phyloP scores from a whole-genome alignment of 1,139 yeast species.

The Diutina scorzettiae region DNA sequence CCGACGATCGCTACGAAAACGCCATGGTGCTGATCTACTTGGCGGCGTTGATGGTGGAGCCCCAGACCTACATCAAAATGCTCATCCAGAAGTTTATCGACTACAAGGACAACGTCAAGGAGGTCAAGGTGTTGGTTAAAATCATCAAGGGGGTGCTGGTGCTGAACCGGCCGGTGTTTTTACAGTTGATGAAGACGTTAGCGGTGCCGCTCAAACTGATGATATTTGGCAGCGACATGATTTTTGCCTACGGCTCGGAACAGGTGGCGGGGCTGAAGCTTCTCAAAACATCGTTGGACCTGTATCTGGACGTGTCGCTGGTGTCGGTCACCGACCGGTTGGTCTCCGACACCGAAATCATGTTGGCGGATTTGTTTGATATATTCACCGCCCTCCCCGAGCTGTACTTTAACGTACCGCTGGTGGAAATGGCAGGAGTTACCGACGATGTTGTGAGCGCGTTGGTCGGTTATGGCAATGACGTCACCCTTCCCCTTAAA shows the following conservation, averaged over 20 bases:
- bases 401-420: conserved; percentile 15
- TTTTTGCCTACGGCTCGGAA: background rate
- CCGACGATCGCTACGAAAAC: conserved; percentile 11
- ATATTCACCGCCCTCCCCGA: conserved; percentile 25
- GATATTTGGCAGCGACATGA: background rate
- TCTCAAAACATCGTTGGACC: background rate
- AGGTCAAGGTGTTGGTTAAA: conserved; percentile 23
- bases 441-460: conserved; percentile 8
- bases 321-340: background rate
- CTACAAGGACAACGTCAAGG: conserved; percentile 19
- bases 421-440: background rate
- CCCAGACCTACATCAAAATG: conserved; percentile 20
- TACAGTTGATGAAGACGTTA: conserved; percentile 15
- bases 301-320: conserved; percentile 4
- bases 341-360: conserved; percentile 16
- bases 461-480: conserved; percentile 17
- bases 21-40: conserved; percentile 28
- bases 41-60: conserved; percentile 30
- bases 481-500: conserved; percentile 9
- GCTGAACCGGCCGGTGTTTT: conserved; percentile 14
- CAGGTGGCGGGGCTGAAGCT: background rate
- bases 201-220: conserved; percentile 5
- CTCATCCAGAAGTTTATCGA: conserved; percentile 16
- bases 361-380: conserved; percentile 25
- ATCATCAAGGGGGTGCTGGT: conserved; percentile 27